Evolutionary conservation across 352 stramenopile species (phyloP), one percentile per base, ranked within the genome.

Genomic region (Plasmopara viticola): DNA sequence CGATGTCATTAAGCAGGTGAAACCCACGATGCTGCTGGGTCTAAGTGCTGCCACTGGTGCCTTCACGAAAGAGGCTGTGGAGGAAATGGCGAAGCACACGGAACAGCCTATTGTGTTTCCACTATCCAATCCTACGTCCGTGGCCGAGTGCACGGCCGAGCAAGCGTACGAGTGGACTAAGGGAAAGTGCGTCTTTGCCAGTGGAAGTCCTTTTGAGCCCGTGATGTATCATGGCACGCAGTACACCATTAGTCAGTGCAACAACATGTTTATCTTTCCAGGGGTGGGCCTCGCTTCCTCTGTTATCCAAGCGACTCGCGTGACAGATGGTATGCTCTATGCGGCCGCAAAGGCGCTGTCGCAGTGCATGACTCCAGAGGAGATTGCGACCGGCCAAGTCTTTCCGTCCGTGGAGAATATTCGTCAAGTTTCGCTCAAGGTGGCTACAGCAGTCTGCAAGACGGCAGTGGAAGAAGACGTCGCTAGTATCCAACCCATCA

Each of bases 221-320:
- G 92, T 98, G 17, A 53, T 80, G 54, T 90, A 79, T 62, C 79
- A 97, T 44, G 94, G 91, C 37, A 79, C 80, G 49, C 54, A 72
- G 50, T 87, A 92, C 67, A 61, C 67, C 25, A 72, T 90, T 60
- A 90, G 78, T 55, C 90, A 97, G 68, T 91, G 86, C 66, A 98
- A 98, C 84, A 98, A 98, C 69, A 95, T 97, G 84, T 99, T 98
- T 67, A 95, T 99, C 60, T 99, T 99, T 76, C 95, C 96, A 30
- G 96, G 88, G 40, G 70, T 99, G 40, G 95, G 94, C 33, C 79
- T 98, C 5, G 95, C 90, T 15, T 87, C 86, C 15, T 87, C 92
- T 4, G 69, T 98, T 9, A 86, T 82, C 53, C 78, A 87, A 48
- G 62, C 79, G 15, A 73, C 62, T 20, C 77, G 81, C 43, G 81